Base-by-base conservation (phyloP, 768 basidiomycete species). In the Amanita rubescens region DNA sequence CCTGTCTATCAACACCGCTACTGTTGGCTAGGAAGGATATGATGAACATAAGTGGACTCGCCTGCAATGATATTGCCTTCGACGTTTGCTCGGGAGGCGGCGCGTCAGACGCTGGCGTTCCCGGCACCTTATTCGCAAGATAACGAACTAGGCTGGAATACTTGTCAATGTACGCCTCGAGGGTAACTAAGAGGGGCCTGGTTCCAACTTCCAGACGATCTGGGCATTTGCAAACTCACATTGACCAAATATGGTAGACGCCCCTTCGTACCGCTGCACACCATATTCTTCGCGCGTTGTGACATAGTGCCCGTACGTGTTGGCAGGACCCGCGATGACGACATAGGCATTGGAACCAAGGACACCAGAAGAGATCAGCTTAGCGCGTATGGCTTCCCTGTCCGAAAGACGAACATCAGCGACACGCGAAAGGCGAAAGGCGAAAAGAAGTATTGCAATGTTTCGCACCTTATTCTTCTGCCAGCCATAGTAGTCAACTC, bases 401-500 rank as follows among this genome's bases (percentile, higher is more conserved):
- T 37, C 53, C 32, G 22, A 51, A 49, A 37, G 24, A 47, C 52
- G 32, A 37, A 38, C 58, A 22, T 37, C 25, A 50, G 19, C 32
- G 6, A 33, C 2, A 20, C 3, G 20, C 20, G 19, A 20, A 14
- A n/a, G n/a, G n/a, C n/a, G 38, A 35, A 19, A 41, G 19, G 14
- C 33, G 9, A 17, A 49, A 35, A 37, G 2, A 33, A 61, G 55
- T 34, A 51, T 48, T 65, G 78, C 46, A 53, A 30, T 30, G 8
- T 30, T 30, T 30, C 5, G 27, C 15, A 86, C 84, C 87, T 77
- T 53, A 90, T 73, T 37, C 89, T 77, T 55, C 89, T 70, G 12
- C 88, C 88, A 35, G 86, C 75, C 89, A 90, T 90, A 2, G 89
- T 91, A 5, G 88, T 90, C 54, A 88, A 66, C 65, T 91, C 89